Base-by-base conservation (phyloP, 305 asterid species). In the Withania somnifera region DNA sequence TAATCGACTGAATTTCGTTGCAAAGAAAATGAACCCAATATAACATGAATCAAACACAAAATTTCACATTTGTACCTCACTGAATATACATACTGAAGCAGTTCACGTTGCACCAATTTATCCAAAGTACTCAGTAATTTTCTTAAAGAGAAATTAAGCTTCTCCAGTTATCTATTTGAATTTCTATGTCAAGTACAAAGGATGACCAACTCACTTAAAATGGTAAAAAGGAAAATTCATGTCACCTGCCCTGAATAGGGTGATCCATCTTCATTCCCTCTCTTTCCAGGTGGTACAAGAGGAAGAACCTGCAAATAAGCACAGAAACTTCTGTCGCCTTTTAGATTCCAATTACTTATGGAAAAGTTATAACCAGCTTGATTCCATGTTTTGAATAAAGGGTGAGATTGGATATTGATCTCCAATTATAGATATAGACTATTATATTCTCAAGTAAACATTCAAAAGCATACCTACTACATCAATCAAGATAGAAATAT, bases 181-280 rank as follows among this genome's bases (percentile, higher is more conserved):
- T 19, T 19, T 36, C 53, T 38, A 40, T 83, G 36, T 45, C 36
- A 30, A 22, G 51, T 58, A 56, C 61, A 78, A 84, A 58, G 47
- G 77, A 68, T 68, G 20, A 24, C 34, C 32, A 38, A 68, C 54
- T 68, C 77, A 40, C 34, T 68, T 22, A 40, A 67, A 36, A n/a
- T 1, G 6, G 8, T 36, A 63, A 56, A 42, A 20, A 58, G 22
- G n/a, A 60, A 52, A 81, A 32, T 53, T 30, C 36, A 51, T 79
- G 26, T 81, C 82, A 96, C 99, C 98, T 94, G 98, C 66, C 99
- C 99, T 79, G 98, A 89, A 89, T 96, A 96, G 36, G 99, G 99
- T 51, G 98, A 96, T 83, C 99, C 98, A 77, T 88, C 98, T 83
- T 91, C 98, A 84, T 89, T 93, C 60, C 91, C 94, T 87, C 93